Evolutionary conservation across 495 filamentous ascomycete genomes (phyloP).

Genomic region (Penicillium tannophilum): DNA sequence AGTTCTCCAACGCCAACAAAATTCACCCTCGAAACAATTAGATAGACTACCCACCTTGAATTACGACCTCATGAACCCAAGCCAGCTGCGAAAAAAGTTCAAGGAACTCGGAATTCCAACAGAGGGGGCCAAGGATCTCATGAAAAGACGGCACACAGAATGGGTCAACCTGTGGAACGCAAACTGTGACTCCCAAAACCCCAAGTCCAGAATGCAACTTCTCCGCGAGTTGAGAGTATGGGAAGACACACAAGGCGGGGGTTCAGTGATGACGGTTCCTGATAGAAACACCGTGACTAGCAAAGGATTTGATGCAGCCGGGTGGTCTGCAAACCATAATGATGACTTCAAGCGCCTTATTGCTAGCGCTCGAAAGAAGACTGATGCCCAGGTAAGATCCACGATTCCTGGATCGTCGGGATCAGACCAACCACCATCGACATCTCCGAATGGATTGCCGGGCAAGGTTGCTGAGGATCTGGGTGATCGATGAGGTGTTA

Average conservation of each 20-base stretch:
- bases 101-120: conserved; percentile 78
- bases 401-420: conserved; percentile 31
- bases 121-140: conserved; percentile 60
- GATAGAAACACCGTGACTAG: conserved; percentile 55
- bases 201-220: conserved; percentile 69
- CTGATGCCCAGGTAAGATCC: conserved; percentile 31
- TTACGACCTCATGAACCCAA: conserved; percentile 80
- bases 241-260: conserved; percentile 71
- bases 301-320: conserved; percentile 80
- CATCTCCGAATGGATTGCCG: background rate
- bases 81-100: conserved; percentile 74
- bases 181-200: conserved; percentile 81
- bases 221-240: conserved; percentile 77
- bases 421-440: conserved; percentile 3
- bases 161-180: conserved; percentile 97
- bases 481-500: background rate
- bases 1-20: conserved; percentile 13
- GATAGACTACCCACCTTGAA: conserved; percentile 74
- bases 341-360: conserved; percentile 75
- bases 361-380: conserved; percentile 61
- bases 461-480: background rate
- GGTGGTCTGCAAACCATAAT: conserved; percentile 73
- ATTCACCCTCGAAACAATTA: conserved; percentile 34
- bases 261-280: conserved; percentile 25
- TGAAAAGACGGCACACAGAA: conserved; percentile 83